These are phyloP conservation scores for Pterocarpus macrocarpus DNA, from an alignment of 306 rosid species.

Conservation along the genomic window DNA sequence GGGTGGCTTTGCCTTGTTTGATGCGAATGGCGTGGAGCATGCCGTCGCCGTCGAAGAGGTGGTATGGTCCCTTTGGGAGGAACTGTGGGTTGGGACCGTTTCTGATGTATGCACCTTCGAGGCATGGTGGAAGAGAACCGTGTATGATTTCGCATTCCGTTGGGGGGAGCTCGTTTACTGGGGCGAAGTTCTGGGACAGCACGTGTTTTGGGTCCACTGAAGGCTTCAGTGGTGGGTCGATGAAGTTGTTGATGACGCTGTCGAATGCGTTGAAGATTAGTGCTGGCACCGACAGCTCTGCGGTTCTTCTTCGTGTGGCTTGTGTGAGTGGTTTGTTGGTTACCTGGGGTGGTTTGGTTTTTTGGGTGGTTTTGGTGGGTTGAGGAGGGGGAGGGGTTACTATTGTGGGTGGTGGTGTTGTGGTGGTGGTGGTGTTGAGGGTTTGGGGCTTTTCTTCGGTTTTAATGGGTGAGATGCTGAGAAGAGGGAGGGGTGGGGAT, in stretches of 20 bases:
- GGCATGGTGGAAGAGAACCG: slow-evolving; percentile 69
- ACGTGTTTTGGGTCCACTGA: slow-evolving; percentile 69
- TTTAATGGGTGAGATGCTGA: slow-evolving; percentile 50
- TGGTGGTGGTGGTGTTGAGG: slow-evolving; percentile 6
- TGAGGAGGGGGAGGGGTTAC: background rate
- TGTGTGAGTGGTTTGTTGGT: background rate
- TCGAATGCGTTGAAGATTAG: slow-evolving; percentile 70
- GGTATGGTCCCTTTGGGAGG: slow-evolving; percentile 95
- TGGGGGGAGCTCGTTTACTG: slow-evolving; percentile 82
- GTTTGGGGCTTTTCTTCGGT: slow-evolving; percentile 52
- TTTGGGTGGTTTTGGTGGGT: slow-evolving; percentile 8
- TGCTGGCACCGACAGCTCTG: slow-evolving; percentile 39
- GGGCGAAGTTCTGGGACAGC: slow-evolving; percentile 76
- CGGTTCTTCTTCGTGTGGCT: background rate
- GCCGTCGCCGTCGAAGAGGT: slow-evolving; percentile 93
- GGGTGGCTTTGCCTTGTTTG: slow-evolving; percentile 68
- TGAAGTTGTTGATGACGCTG: slow-evolving; percentile 74
- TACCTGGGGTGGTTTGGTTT: background rate
- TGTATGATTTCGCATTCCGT: slow-evolving; percentile 63
- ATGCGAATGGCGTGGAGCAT: slow-evolving; percentile 83
- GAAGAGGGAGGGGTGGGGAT: slow-evolving; percentile 22
- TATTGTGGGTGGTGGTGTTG: background rate
- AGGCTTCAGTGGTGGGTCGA: slow-evolving; percentile 78
- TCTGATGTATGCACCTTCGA: slow-evolving; percentile 83
- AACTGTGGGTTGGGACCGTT: slow-evolving; percentile 95